Percentiles rank a stretch among this genome's conserved stretches.
Evolutionary conservation across 106 monocot genomes (phyloP).

Genomic region (Chionographis japonica): DNA sequence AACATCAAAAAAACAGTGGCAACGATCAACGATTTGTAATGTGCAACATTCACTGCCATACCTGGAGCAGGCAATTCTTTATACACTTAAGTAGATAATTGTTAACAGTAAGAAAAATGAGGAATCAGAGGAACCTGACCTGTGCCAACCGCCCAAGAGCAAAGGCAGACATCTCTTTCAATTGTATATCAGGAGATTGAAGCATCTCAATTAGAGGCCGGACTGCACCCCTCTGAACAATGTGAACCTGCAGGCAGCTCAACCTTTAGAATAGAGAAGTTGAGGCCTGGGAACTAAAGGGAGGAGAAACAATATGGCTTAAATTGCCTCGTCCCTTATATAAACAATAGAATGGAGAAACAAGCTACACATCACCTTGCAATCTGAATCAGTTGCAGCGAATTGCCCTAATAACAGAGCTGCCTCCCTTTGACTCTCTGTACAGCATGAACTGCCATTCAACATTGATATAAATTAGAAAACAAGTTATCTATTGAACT

Average conservation of each 20-base stretch:
- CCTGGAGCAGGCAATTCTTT: too few relatives aligned
- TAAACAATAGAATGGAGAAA: neutral
- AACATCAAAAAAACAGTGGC: too few relatives aligned
- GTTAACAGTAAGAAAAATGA: too few relatives aligned
- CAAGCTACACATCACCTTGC: constrained; percentile 58
- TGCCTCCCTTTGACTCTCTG: constrained; percentile 95
- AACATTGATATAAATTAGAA: constrained; percentile 7
- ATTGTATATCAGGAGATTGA: constrained; percentile 88
- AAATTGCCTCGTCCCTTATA: neutral
- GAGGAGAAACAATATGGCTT: neutral
- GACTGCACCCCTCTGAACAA: constrained; percentile 93
- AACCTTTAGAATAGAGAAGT: neutral
- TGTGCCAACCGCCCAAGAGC: constrained; percentile 99
- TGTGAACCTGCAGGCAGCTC: constrained; percentile 65
- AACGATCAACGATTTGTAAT: too few relatives aligned
- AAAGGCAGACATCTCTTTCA: constrained; percentile 98
- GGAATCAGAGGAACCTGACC: constrained; percentile 31
- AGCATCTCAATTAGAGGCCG: constrained; percentile 92
- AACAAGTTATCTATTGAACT: neutral
- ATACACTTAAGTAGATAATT: too few relatives aligned
- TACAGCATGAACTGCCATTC: constrained; percentile 80
- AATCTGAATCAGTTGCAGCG: constrained; percentile 98
- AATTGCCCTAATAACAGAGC: constrained; percentile 95
- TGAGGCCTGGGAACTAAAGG: too few relatives aligned
- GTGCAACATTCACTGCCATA: too few relatives aligned